Conservation (phyloP, 305 asterid genomes). For the Withania somnifera region DNA sequence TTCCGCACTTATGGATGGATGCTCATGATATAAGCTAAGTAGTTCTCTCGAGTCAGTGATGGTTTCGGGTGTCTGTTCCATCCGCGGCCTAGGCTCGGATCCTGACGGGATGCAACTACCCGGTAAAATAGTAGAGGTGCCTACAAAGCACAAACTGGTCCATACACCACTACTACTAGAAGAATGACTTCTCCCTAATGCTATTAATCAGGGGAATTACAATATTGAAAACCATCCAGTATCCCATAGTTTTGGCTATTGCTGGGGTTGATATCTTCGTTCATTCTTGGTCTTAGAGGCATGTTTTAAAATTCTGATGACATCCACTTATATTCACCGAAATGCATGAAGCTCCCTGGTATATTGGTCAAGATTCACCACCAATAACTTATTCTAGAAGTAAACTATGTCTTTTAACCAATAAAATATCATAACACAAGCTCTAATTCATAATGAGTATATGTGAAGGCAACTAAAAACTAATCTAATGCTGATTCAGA, state of each 20-base stretch:
- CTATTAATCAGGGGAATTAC: background rate
- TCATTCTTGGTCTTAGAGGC: background rate
- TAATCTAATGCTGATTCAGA: background rate
- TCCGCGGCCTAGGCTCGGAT: too few relatives aligned
- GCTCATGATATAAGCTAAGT: too few relatives aligned
- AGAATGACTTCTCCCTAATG: background rate
- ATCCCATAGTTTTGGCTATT: background rate
- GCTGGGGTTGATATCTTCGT: background rate
- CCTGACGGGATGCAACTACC: too few relatives aligned
- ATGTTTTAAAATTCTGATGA: background rate
- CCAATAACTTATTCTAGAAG: background rate
- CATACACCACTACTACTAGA: background rate
- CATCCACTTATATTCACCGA: background rate
- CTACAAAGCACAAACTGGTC: background rate
- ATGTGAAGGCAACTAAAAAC: background rate
- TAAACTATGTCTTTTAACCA: background rate
- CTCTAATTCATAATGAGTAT: background rate
- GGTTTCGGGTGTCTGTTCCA: too few relatives aligned
- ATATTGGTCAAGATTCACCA: background rate
- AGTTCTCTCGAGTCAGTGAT: too few relatives aligned
- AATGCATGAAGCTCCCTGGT: background rate
- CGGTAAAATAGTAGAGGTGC: background rate
- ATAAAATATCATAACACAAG: background rate
- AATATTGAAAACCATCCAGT: background rate
- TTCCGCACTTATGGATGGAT: too few relatives aligned